phyloP scores from a whole-genome alignment of 1,139 yeast species.

The Zygotorulaspora mrakii region DNA sequence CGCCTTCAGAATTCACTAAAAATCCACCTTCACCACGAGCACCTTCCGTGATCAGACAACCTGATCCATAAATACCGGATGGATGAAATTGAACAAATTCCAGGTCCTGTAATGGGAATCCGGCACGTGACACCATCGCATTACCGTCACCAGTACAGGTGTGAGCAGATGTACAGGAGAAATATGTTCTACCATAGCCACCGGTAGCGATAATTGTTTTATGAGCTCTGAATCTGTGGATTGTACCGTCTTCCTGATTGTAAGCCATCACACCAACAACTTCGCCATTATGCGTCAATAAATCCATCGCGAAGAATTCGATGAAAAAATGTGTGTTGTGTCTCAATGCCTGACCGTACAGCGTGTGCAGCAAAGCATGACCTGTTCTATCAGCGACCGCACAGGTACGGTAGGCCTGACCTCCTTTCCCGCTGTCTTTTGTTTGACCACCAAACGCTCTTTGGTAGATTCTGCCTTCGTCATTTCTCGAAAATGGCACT shows the following conservation, averaged over 20 bases:
- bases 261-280: conserved; percentile 97
- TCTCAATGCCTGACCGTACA: conserved; percentile 94
- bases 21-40: conserved; percentile 99
- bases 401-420: conserved; percentile 98
- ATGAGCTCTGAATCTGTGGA: conserved; percentile 96
- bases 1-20: conserved; percentile 94
- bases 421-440: conserved; percentile 93
- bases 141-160: conserved; percentile 99
- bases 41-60: conserved; percentile 98
- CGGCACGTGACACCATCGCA: conserved; percentile 98
- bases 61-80: conserved; percentile 98
- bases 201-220: conserved; percentile 97
- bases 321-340: conserved; percentile 97
- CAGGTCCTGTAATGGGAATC: conserved; percentile 94
- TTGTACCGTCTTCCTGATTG: conserved; percentile 98
- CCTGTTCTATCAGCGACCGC: conserved; percentile 99
- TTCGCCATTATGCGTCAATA: conserved; percentile 92
- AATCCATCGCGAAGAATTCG: conserved; percentile 94
- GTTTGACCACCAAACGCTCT: conserved; percentile 99
- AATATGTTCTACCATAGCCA: conserved; percentile 98
- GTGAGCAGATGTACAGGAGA: conserved; percentile 98
- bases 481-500: conserved; percentile 96
- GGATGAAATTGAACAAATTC: conserved; percentile 99
- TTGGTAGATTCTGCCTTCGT: conserved; percentile 95
- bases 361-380: conserved; percentile 91